Evolutionary conservation across 768 basidiomycete species (phyloP).

Genomic region (Trametes cingulata): DNA sequence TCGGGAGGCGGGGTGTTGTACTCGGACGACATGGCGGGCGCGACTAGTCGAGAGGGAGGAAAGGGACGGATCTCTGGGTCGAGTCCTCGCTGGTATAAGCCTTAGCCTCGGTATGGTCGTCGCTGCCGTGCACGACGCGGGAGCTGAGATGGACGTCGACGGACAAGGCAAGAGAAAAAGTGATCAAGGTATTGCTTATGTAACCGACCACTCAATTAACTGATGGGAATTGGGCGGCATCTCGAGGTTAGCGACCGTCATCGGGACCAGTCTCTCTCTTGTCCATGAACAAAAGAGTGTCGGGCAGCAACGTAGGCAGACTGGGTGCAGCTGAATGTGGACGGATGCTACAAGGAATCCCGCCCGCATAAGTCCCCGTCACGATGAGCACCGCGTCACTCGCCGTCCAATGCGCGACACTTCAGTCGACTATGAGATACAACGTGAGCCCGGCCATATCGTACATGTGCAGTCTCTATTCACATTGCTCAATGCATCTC

Average conservation of each 20-base stretch:
- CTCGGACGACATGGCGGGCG: constrained; percentile 32
- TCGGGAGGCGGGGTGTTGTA: constrained; percentile 23
- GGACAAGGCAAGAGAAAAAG: constrained; percentile 16
- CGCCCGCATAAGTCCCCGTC: too few relatives aligned
- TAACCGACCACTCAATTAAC: constrained; percentile 16
- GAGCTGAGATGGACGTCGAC: constrained; percentile 12
- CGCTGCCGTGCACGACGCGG: constrained; percentile 16
- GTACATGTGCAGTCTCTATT: too few relatives aligned
- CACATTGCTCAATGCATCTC: neutral
- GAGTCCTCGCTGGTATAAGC: constrained; percentile 1
- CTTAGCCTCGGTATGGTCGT: neutral
- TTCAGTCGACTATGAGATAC: too few relatives aligned
- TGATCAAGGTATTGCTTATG: constrained; percentile 19
- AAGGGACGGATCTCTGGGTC: neutral
- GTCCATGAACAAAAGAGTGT: too few relatives aligned
- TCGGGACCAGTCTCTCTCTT: neutral
- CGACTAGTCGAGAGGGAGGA: neutral
- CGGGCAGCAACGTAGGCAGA: too few relatives aligned
- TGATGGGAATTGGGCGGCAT: constrained; percentile 10
- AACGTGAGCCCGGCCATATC: too few relatives aligned
- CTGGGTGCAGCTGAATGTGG: too few relatives aligned
- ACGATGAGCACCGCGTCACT: too few relatives aligned
- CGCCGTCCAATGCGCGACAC: too few relatives aligned
- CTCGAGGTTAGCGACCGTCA: constrained; percentile 3
- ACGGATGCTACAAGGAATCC: too few relatives aligned